Evolutionary conservation across 306 rosid genomes (phyloP), one percentile per base, ranked within the genome.

Genomic region (Cicer judaicum): DNA sequence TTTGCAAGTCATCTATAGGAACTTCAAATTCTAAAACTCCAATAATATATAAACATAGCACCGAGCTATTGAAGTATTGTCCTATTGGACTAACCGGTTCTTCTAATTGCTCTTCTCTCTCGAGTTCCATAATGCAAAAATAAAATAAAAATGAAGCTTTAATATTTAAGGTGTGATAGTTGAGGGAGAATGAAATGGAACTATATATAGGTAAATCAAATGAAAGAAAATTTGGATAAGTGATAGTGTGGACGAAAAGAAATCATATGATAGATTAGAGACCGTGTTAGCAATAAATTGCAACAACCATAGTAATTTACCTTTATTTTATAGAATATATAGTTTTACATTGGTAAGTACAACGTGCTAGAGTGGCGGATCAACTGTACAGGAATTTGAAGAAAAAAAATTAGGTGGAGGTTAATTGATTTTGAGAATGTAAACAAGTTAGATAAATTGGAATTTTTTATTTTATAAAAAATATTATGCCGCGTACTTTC

Each of bases 71-170:
- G 14, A 85, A 84, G 76, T 85, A 89, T 44, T 80, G 89, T 47
- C 89, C 90, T 64, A 60, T 4, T 10, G 92, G 92, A 81, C 95
- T 89, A 42, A 84, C 87, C n/a, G 95, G 87, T 62, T 73, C 80
- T 42, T 43, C 80, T 36, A 66, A 6, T 38, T 14, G 43, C 41
- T 61, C 84, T 62, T 64, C 83, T 9, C 40, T 12, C 8, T 38
- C 60, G 38, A 44, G 7, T n/a, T 55, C 80, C 81, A 49, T 79
- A 43, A 1, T 70, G 34, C 70, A 64, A 74, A 40, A 6, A n/a
- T 18, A 36, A 61, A 40, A 43, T 16, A 18, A 7, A 18, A 13
- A 6, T 10, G 2, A 46, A 65, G 29, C 16, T 66, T 67, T 3
- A 29, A 29, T 29, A 29, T 29, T 29, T 10, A 57, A 5, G 50